These are phyloP conservation scores for Termitomyces sp. DNA, from an alignment of 768 basidiomycete species.

Conservation along the genomic window DNA sequence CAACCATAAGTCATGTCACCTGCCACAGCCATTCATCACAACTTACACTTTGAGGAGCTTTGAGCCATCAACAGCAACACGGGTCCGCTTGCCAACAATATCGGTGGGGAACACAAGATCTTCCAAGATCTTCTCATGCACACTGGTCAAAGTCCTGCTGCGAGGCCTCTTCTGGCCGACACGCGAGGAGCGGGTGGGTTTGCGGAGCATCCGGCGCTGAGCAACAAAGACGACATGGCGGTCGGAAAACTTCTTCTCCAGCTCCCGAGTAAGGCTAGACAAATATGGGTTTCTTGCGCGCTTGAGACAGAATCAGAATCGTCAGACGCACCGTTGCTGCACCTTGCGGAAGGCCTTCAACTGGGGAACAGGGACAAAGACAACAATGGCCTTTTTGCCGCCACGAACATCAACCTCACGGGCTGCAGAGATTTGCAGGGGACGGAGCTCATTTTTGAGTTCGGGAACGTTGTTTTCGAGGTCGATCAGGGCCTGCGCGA, in stretches of 20 bases:
- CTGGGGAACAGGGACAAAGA: conserved; percentile 97
- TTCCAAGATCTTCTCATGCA: conserved; percentile 98
- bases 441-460: conserved; percentile 93
- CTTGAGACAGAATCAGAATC: conserved; percentile 2
- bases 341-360: conserved; percentile 98
- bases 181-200: conserved; percentile 90
- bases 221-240: conserved; percentile 98
- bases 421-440: conserved; percentile 96
- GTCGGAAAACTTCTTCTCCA: conserved; percentile 99
- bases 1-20: conserved; percentile 6
- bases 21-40: conserved; percentile 7
- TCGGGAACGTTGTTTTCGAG: conserved; percentile 98
- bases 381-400: conserved; percentile 98
- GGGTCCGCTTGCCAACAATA: conserved; percentile 98
- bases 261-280: conserved; percentile 88
- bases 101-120: conserved; percentile 99
- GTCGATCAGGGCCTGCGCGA: conserved; percentile 96
- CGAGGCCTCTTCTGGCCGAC: conserved; percentile 96
- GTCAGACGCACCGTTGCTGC: conserved; percentile 75
- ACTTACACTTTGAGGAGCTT: conserved; percentile 98
- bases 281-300: conserved; percentile 11
- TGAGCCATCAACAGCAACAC: conserved; percentile 88
- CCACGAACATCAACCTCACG: conserved; percentile 99
- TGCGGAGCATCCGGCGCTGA: conserved; percentile 97
- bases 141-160: conserved; percentile 92